Evolutionary conservation across 2,329 filamentous ascomycete genomes (phyloP), one percentile per base, ranked within the genome.

Genomic region (Colletotrichum sp.): DNA sequence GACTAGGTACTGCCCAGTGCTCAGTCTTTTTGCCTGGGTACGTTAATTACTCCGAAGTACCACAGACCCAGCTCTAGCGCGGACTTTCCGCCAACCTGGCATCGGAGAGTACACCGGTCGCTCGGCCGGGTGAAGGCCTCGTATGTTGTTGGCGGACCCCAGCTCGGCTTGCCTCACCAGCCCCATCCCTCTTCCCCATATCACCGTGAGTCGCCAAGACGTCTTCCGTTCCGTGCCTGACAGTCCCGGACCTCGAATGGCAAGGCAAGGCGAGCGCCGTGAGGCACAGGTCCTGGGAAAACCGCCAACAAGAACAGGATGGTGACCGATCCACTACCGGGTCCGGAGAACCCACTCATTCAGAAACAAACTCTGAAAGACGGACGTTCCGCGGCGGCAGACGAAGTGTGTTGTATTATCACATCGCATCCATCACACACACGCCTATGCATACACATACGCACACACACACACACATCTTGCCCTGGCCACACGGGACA

Each of bases 341-440:
- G 70, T 36, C 73, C 73, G 73, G 36, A 76, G 60, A 73, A 60
- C 57, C 73, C 69, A 55, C 57, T 68, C 66, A 39, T 65, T 76
- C 74, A 74, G 74, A 76, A 69, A 76, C 70, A 69, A 74, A 76
- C 71, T 69, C 49, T 69, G 74, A 76, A 49, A 68, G 63, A 71
- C 63, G 52, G 72, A 52, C 30, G 36, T 16, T 72, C 68, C 52
- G 62, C 52, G n/a, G n/a, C 39, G 71, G n/a, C 44, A 21, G 44
- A 65, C 36, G 59, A 60, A 26, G 21, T 16, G 57, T 34, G 39
- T n/a, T 24, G 21, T 21, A 13, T 44, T 66, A 49, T 32, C 55
- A 36, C 36, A 67, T 67, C 28, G 30, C 52, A 28, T 60, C 16
- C 24, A 30, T 39, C 34, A 70, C 34, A 16, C 59, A 68, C 66